phyloP scores from a whole-genome alignment of 2,329 filamentous ascomycete genomes.

The Helicocarpus griseus region DNA sequence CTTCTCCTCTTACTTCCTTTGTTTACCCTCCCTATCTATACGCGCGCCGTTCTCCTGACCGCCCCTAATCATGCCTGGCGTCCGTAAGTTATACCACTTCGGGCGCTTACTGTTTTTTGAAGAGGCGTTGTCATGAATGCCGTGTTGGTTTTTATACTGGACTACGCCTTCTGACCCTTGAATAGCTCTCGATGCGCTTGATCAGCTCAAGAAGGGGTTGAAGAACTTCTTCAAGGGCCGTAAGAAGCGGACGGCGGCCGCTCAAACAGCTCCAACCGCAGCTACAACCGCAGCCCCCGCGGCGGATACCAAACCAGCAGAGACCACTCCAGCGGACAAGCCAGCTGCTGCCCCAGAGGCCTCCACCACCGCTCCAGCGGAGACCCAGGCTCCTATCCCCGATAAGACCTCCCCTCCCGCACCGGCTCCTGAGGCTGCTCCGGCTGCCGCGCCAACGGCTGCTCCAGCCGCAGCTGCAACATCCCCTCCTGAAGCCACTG shows the following conservation, averaged over 20 bases:
- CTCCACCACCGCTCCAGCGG: conserved; percentile 5
- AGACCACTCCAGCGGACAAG: conserved; percentile 8
- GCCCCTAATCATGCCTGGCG: conserved; percentile 22
- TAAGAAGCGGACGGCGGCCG: conserved; percentile 20
- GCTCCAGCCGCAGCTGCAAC: conserved; percentile 8
- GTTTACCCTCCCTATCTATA: neutral
- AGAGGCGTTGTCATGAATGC: neutral
- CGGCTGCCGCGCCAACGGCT: conserved; percentile 4
- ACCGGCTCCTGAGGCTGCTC: conserved; percentile 5
- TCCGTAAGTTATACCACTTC: conserved; percentile 19
- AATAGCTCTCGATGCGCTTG: conserved; percentile 22
- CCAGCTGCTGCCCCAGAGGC: conserved; percentile 7
- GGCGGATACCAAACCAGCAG: conserved; percentile 9
- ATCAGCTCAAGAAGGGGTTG: conserved; percentile 25
- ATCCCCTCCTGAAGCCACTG: neutral
- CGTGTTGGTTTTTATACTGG: neutral
- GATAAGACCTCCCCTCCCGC: conserved; percentile 9
- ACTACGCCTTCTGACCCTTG: neutral
- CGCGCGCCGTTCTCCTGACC: neutral
- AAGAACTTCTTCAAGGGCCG: conserved; percentile 22
- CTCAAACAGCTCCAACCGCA: conserved; percentile 6
- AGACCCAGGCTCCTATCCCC: conserved; percentile 8
- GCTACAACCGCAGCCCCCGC: conserved; percentile 10
- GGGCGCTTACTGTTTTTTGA: neutral
- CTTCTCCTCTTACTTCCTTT: neutral